phyloP scores from a whole-genome alignment of 192 early-diverging fungal species.

The Entophlyctis luteolus region DNA sequence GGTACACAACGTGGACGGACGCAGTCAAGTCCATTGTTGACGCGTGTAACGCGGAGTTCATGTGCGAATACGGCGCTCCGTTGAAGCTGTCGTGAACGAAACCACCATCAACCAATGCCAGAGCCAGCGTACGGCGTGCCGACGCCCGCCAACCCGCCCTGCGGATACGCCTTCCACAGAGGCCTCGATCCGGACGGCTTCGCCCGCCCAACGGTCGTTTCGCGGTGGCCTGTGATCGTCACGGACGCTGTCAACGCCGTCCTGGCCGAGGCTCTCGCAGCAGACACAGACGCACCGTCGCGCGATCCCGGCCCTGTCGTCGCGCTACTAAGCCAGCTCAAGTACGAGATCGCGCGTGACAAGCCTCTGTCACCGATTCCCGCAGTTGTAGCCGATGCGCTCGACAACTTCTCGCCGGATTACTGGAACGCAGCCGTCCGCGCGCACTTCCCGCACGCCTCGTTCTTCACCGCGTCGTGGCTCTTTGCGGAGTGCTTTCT shows the following conservation, averaged over 20 bases:
- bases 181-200: not conserved
- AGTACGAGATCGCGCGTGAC: slow-evolving; percentile 18
- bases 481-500: slow-evolving; percentile 20
- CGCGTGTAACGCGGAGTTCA: too few species aligned
- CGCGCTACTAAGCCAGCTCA: not conserved
- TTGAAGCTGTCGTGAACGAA: not conserved
- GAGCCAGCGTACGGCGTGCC: not conserved
- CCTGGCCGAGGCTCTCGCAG: too few species aligned
- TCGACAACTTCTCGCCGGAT: not conserved
- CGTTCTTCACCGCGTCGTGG: slow-evolving; percentile 24
- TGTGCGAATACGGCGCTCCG: too few species aligned
- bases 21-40: too few species aligned
- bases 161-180: slow-evolving; percentile 2
- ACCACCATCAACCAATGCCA: not conserved
- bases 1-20: too few species aligned
- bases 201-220: slow-evolving; percentile 12
- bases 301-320: not conserved
- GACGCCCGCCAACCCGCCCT: slow-evolving; percentile 1
- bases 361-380: not conserved
- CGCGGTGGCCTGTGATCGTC: slow-evolving; percentile 16
- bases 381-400: not conserved
- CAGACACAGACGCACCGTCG: not conserved
- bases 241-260: slow-evolving; percentile 10
- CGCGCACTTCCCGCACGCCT: not conserved
- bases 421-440: slow-evolving; percentile 16